Evolutionary conservation across 495 filamentous ascomycete species (phyloP), one percentile per base, ranked within the genome.

Genomic region (Daldinia bambusicola): DNA sequence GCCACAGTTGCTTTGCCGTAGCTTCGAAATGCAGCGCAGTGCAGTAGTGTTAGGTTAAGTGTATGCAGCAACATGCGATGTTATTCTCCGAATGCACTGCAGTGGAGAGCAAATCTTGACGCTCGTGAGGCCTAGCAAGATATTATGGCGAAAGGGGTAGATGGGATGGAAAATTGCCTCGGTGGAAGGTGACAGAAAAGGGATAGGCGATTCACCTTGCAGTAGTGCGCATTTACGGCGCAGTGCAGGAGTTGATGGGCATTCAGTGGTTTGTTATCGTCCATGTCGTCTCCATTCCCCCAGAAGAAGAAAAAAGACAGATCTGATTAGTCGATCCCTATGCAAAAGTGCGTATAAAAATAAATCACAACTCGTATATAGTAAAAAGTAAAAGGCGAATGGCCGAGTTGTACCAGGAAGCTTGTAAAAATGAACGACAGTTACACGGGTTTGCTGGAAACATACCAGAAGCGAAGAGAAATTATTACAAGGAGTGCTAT

Each of bases 131-230:
- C 22, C 22, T n/a, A 52, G 58, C 61, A 66, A 61, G 61, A 66
- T 56, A 38, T 58, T 55, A 58, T 13, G 51, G 66, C 5, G 67
- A 73, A 66, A 51, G 66, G 66, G 66, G 61, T 22, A 53, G 70
- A 58, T 59, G 61, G 63, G 60, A 65, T 59, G 52, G 51, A 32
- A 41, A 60, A 55, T 26, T 20, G 41, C 16, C 22, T 61, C 70
- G 66, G 70, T 36, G 50, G 53, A 59, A 53, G 59, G 56, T 51
- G 61, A 66, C 66, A 14, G 52, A 64, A 69, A 63, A 40, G 52
- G 66, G 53, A 62, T 59, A 69, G 66, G 66, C 18, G 66, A 66
- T 73, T 73, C 66, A 66, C 70, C 70, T 69, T 73, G 66, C 70
- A 73, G 70, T 55, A 57, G 61, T 61, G 55, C 40, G 37, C 8